Base-by-base conservation (phyloP, 352 stramenopile genomes). In the Blastocystis sp. region DNA sequence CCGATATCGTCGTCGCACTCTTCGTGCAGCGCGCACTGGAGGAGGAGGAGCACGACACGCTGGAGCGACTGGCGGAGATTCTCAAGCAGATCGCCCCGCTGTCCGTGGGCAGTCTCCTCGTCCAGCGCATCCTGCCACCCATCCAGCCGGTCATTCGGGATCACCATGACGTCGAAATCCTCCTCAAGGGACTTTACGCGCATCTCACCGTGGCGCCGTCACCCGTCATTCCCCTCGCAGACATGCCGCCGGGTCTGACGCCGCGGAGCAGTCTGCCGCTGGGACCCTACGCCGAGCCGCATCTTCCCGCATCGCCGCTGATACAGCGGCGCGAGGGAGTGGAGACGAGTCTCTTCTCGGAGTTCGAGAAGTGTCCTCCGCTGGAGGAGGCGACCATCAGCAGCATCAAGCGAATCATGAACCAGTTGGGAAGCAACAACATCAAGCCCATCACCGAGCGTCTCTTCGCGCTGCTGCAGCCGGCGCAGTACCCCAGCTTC, bases 391-490 rank as follows among this genome's bases (percentile, higher is more conserved):
- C 69, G 49, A 21, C 42, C 4, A 18, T 48, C 4, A 0, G 4
- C 4, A 65, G 29, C 3, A 44, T 81, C n/a, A 81, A 27, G 14
- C 69, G 69, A 7, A 11, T 81, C 1, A 63, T 81, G 69, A 81
- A 81, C 46, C 69, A 65, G 36, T 6, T 81, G n/a, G 44, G 40
- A 9, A 44, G 11, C 24, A 64, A 64, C 51, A 81, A 81, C 46
- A 8, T 65, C 7, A 44, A 63, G 29, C 27, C 29, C 3, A 65
- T 81, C 40, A 57, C 44, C 1, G 29, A 32, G 14, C 36, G 56
- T 16, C 9, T 81, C 4, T 65, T 63, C 48, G 29, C 46, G 2
- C 18, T 42, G 1, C 8, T 81, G 4, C 46, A 48, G 34, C 32
- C 32, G 1, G 18, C 44, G 7, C 46, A 57, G 24, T 65, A 32